Evolutionary conservation across 169 alveolate species (phyloP), one percentile per base, ranked within the genome.

Genomic region (Prorocentrum cordatum): DNA sequence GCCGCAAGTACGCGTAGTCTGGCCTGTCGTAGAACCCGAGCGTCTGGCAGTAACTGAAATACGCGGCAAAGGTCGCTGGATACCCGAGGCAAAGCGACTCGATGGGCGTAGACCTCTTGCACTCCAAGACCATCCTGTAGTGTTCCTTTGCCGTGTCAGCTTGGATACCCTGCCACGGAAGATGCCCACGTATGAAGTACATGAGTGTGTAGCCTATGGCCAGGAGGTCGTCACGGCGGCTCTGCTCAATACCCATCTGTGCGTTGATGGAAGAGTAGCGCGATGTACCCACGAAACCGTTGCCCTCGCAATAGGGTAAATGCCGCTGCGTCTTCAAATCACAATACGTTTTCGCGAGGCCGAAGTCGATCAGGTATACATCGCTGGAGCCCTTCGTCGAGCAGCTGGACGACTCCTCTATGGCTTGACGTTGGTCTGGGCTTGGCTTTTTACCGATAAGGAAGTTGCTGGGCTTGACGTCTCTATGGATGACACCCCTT

Each of bases 261-360:
- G 99, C 97, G 91, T 97, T 97, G 50, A 98, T 97, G 58, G 98
- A 94, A 14, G 99, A 99, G 92, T 97, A 98, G 70, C 99, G 95
- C 42, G 99, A 99, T n/a, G 99, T 97, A n/a, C 99, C 99, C 36
- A 99, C 97, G 62, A 97, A 95, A 91, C 96, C 95, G 90, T 97
- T 96, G 38, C 97, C 98, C 93, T 98, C 99, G 45, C 98, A 95
- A 92, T 96, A 98, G 36, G 98, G 98, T 68, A 97, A 97, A 92
- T 97, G 99, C 88, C 96, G 97, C 91, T 95, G 96, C 50, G 97
- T 96, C 93, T 95, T 95, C 42, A 96, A 95, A 92, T 95, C 98
- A 73, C 97, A 94, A 92, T 95, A 97, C 93, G 95, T 96, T 93
- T 96, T 97, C 38, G 99, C 98, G 27, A 97, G 94, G 3, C 99